Evolutionary conservation across 2,329 filamentous ascomycete genomes (phyloP).

Genomic region (Botrytis aclada): DNA sequence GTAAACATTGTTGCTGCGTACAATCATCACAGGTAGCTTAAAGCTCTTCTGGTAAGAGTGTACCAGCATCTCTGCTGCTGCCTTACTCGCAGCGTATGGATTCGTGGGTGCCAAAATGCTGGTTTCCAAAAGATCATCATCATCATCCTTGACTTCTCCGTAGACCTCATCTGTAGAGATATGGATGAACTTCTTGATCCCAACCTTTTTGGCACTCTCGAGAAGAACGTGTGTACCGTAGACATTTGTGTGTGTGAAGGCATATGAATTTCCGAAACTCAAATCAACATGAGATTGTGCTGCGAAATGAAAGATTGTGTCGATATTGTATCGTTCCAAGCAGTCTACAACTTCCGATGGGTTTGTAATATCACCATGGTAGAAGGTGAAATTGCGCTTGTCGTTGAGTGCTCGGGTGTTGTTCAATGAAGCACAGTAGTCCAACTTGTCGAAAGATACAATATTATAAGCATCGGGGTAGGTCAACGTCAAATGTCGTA

Average conservation of each 20-base stretch:
- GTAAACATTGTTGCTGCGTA: constrained; percentile 82
- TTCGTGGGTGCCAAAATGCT: constrained; percentile 77
- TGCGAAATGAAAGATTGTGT: constrained; percentile 80
- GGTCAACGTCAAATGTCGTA: constrained; percentile 71
- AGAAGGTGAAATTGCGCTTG: constrained; percentile 72
- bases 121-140: constrained; percentile 68
- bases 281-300: constrained; percentile 83
- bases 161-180: constrained; percentile 86
- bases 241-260: constrained; percentile 78
- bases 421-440: constrained; percentile 78
- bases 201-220: constrained; percentile 70
- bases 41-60: constrained; percentile 83
- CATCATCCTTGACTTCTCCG: constrained; percentile 70
- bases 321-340: constrained; percentile 68
- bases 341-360: constrained; percentile 67
- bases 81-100: constrained; percentile 77
- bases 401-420: constrained; percentile 69
- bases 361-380: constrained; percentile 75
- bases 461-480: constrained; percentile 75
- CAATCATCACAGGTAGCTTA: constrained; percentile 74
- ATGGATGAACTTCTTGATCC: constrained; percentile 72
- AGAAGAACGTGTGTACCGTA: constrained; percentile 80
- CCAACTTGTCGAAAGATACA: constrained; percentile 79
- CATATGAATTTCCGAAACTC: constrained; percentile 78
- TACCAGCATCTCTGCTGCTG: constrained; percentile 81